Evolutionary conservation across 176 grass and related monocot species (phyloP), one percentile per base, ranked within the genome.

Genomic region (Zea luxurians): DNA sequence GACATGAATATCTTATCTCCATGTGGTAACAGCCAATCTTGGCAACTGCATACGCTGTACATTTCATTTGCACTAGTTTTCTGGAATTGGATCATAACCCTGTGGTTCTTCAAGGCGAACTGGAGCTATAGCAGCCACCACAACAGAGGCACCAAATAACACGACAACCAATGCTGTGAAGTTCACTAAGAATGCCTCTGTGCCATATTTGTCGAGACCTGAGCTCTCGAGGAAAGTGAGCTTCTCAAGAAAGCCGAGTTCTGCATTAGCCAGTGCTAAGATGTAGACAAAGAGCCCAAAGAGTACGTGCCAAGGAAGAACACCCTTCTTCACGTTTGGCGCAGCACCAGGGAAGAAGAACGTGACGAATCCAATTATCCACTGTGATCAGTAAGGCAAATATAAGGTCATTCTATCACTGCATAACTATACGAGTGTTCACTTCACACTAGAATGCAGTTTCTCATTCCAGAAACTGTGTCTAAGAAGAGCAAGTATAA

Each of bases 201-300:
- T 46, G 10, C 94, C 83, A 71, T 92, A 94, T 60, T 94, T 94
- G 35, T 83, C 77, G 0, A 97, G 77, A 17, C 89, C 91, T 48
- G 86, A 73, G 82, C 10, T 93, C 81, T 97, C 82, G 13, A 97
- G 84, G 79, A 97, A 93, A 44, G 91, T 91, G 50, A 97, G 88
- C 71, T 97, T 97, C 82, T 97, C 91, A 45, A 93, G 64, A 74
- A 97, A 84, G 0, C 91, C 94, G 42, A 93, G 78, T 62, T 88
- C 72, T 62, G 82, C 86, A 13, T 77, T 97, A 70, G 72, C 86
- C 37, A 97, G 66, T 47, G 94, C 91, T 73, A 93, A 85, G 59
- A 93, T 88, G 72, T 97, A 97, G 41, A 93, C 84, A 10, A 93
- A 91, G 54, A 97, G 68, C 17, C 94, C 94, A 73, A 93, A 91